phyloP scores from a whole-genome alignment of 2,329 filamentous ascomycete genomes.

The Paraphaeosphaeria minitans region DNA sequence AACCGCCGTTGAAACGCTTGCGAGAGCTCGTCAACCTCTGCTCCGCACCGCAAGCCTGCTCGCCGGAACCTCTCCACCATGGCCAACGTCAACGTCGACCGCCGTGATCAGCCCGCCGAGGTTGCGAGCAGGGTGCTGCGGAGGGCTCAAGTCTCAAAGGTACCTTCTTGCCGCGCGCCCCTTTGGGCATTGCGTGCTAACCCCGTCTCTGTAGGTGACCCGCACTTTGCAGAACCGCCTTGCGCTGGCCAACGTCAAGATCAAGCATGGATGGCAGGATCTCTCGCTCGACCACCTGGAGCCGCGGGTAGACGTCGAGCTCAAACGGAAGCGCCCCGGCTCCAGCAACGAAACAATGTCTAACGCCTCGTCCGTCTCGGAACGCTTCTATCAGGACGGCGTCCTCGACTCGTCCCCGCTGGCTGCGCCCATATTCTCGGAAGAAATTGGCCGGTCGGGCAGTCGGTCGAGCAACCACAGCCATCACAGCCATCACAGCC shows the following conservation, averaged over 20 bases:
- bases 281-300: conserved; percentile 85
- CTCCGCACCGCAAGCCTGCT: conserved; percentile 16
- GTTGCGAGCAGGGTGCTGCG: conserved; percentile 51
- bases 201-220: conserved; percentile 71
- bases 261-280: conserved; percentile 93
- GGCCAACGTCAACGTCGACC: conserved; percentile 41
- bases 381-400: conserved; percentile 70
- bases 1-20: conserved; percentile 33
- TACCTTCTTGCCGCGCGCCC: conserved; percentile 22
- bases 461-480: conserved; percentile 60
- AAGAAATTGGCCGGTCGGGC: conserved; percentile 68
- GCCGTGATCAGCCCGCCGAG: conserved; percentile 42
- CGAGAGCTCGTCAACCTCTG: conserved; percentile 28
- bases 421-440: conserved; percentile 82
- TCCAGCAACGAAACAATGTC: conserved; percentile 75
- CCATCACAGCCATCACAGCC: conserved; percentile 48
- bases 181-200: conserved; percentile 34
- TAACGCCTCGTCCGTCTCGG: conserved; percentile 83
- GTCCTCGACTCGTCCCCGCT: conserved; percentile 83
- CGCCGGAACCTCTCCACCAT: conserved; percentile 32
- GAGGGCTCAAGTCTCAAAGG: conserved; percentile 52
- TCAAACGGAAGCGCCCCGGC: conserved; percentile 72
- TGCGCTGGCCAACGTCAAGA: conserved; percentile 95
- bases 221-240: conserved; percentile 90
- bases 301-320: conserved; percentile 78